Evolutionary conservation across 805 yeast genomes (phyloP), one percentile per base, ranked within the genome.

Genomic region (Alloascoidea hylecoeti): DNA sequence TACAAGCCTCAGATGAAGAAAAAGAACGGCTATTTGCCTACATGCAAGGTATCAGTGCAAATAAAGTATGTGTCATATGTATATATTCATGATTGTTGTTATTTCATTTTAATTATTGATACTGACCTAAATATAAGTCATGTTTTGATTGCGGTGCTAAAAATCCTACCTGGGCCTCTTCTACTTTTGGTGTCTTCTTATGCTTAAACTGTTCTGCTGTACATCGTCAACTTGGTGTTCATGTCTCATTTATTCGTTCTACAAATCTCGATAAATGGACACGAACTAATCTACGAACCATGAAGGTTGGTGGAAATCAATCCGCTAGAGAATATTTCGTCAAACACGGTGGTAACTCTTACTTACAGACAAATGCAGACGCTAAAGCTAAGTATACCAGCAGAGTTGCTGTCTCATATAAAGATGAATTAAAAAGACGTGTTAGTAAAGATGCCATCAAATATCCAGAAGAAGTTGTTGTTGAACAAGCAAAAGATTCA

Each of bases 111-210:
- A 12, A 23, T n/a, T 12, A 12, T 23, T n/a, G n/a, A n/a, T n/a
- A n/a, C n/a, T n/a, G n/a, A n/a, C n/a, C n/a, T n/a, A n/a, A n/a
- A n/a, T n/a, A n/a, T n/a, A n/a, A 54, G 50, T 57, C 57, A 39
- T 92, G 98, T 61, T 89, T 92, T 60, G 98, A 92, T 56, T 92
- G 98, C 59, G 72, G 80, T 38, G 82, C 88, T 49, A 85, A 82
- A 54, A 88, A 88, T 56, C 97, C 98, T 28, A 85, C 97, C 0
- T 92, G 98, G 98, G 84, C 98, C 3, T 89, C 97, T 12, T 86
- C 89, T 39, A 95, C 97, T 12, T 89, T 84, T 58, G 98, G 96
- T 40, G 82, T 88, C 38, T 72, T 88, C 55, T 63, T 92, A 42
- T 92, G 98, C 64, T 68, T 88, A 43, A 95, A 92, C 57, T 92